Base-by-base conservation (phyloP, 768 basidiomycete genomes). In the Mycena venus region DNA sequence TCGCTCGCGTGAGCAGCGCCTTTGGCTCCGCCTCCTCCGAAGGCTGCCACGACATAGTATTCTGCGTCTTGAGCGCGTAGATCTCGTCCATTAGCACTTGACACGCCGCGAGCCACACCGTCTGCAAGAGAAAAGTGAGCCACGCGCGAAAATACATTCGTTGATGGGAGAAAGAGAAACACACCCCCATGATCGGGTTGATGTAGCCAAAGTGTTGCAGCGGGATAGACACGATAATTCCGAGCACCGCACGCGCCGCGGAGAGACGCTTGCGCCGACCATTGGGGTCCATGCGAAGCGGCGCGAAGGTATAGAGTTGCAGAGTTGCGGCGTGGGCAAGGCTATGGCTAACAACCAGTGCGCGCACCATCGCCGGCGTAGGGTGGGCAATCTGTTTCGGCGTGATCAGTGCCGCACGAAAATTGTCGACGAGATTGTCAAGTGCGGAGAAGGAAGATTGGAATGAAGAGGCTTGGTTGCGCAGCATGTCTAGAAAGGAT, bases 311-410 rank as follows among this genome's bases (percentile, higher is more conserved):
- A 65, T 86, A 83, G 1, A 88, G 82, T 55, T 84, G 83, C 49
- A 87, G 84, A 2, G 80, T 78, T 11, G 86, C 83, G 11, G 82
- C 78, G 29, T 82, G 79, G 10, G 83, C 78, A 17, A 87, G 73
- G 47, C 82, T 83, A 62, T 56, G 60, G 2, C 19, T 40, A 0
- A 68, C 72, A 3, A 73, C 25, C 1, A 67, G 51, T 1, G 51
- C 17, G 59, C 72, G 72, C 8, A 31, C 38, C 72, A 68, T 68
- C 15, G 65, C 66, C 21, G 65, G 59, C 14, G 72, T 62, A 10
- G 65, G 34, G 38, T 53, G 10, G 14, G 38, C 12, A 23, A 56
- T 73, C 23, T 29, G 44, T 0, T 38, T 38, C 12, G 58, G 65
- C 44, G 59, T 47, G 12, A 29, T 59, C 2, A 55, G 51, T 0